phyloP scores from a whole-genome alignment of 2,329 filamentous ascomycete genomes.

The Hawksworthiomyces lignivorus region DNA sequence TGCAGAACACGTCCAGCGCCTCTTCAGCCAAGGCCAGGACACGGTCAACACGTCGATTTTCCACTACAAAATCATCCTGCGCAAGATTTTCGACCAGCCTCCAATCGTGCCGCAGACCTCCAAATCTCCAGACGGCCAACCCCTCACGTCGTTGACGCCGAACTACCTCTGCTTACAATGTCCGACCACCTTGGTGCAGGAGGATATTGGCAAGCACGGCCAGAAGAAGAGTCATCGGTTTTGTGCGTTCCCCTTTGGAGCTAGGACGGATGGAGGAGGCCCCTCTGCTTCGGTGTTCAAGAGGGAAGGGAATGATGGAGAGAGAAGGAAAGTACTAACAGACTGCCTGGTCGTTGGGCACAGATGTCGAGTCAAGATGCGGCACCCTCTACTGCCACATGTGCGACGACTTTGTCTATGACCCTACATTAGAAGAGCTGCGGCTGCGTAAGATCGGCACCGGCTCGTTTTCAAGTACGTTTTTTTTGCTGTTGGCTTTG shows the following conservation, averaged over 20 bases:
- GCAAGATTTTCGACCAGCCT: slow-evolving; percentile 61
- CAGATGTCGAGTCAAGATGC: slow-evolving; percentile 70
- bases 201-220: slow-evolving; percentile 60
- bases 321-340: background rate
- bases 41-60: slow-evolving; percentile 61
- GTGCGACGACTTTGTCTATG: slow-evolving; percentile 77
- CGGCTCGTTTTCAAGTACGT: slow-evolving; percentile 55
- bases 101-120: slow-evolving; percentile 59
- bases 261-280: no score
- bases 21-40: slow-evolving; percentile 54
- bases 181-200: slow-evolving; percentile 57
- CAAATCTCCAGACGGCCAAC: slow-evolving; percentile 47
- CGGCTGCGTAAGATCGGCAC: slow-evolving; percentile 62
- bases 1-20: slow-evolving; percentile 63
- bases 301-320: no score
- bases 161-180: slow-evolving; percentile 71
- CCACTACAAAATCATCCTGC: slow-evolving; percentile 65
- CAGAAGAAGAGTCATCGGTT: slow-evolving; percentile 64
- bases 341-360: slow-evolving; percentile 20
- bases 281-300: no score
- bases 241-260: no score
- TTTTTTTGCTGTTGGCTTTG: background rate
- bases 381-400: slow-evolving; percentile 73
- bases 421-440: slow-evolving; percentile 70
- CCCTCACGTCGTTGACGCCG: slow-evolving; percentile 55